phyloP scores from a whole-genome alignment of 345 rosid genomes.

The Linum lewisii region DNA sequence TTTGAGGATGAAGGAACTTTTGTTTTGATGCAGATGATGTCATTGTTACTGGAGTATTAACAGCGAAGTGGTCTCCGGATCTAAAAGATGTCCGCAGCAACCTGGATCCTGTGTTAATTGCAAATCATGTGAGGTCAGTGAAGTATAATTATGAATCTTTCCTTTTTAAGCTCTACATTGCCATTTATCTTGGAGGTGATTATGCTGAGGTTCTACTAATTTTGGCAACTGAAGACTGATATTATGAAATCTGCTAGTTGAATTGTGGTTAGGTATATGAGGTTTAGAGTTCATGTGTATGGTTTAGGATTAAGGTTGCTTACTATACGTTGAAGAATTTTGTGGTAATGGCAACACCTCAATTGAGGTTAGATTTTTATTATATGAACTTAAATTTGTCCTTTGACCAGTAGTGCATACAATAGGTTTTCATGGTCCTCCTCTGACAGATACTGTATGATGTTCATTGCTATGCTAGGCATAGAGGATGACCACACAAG shows the following conservation, averaged over 20 bases:
- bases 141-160: neutral
- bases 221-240: no score
- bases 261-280: no score
- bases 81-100: constrained; percentile 85
- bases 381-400: neutral
- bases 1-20: neutral
- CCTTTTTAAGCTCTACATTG: neutral
- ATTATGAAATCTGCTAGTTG: no score
- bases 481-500: neutral
- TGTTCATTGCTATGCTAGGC: neutral
- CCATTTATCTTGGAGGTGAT: no score
- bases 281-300: no score
- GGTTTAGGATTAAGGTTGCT: no score
- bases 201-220: no score
- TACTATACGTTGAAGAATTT: no score
- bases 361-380: neutral
- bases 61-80: constrained; percentile 94
- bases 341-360: neutral
- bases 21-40: constrained; percentile 56
- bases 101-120: constrained; percentile 80
- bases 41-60: constrained; percentile 73
- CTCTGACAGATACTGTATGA: neutral
- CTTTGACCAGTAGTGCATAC: neutral
- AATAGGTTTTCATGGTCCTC: neutral
- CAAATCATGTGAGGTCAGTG: constrained; percentile 75